Conservation (phyloP, 306 rosid species). For the Senna tora region DNA sequence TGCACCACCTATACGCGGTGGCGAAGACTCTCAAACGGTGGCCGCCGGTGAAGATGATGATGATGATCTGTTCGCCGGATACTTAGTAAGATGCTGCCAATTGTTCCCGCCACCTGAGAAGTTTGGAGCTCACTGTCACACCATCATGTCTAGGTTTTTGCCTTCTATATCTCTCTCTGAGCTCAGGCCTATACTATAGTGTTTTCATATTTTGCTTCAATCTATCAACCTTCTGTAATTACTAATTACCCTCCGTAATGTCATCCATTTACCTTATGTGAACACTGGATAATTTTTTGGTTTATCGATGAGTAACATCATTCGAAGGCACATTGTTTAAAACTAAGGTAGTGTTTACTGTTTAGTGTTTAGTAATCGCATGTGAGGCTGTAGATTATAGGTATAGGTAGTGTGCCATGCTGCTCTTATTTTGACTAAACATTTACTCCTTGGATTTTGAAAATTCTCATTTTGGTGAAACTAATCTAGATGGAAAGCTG, state of each 20-base stretch:
- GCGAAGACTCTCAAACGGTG: constrained; percentile 6
- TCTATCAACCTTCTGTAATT: background rate
- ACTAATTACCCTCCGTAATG: background rate
- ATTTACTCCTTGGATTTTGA: background rate
- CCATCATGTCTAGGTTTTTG: constrained; percentile 60
- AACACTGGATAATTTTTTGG: no score
- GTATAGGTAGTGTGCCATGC: background rate
- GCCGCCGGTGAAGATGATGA: constrained; percentile 39
- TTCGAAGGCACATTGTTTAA: background rate
- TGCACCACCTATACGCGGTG: constrained; percentile 24
- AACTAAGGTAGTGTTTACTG: background rate
- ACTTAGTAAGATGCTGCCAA: constrained; percentile 16
- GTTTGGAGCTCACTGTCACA: constrained; percentile 26
- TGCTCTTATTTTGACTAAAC: no score
- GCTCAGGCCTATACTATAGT: no score
- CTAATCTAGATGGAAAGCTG: background rate
- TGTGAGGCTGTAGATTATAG: background rate
- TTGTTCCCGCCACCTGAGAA: constrained; percentile 7
- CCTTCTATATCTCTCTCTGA: constrained; percentile 1
- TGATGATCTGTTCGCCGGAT: constrained; percentile 32
- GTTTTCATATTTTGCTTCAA: no score
- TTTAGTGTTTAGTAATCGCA: background rate
- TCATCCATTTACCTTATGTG: constrained; percentile 15
- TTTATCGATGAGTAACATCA: background rate
- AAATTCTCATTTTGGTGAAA: constrained; percentile 7